Conservation (phyloP, 352 stramenopile genomes). For the Peronospora farinosa region DNA sequence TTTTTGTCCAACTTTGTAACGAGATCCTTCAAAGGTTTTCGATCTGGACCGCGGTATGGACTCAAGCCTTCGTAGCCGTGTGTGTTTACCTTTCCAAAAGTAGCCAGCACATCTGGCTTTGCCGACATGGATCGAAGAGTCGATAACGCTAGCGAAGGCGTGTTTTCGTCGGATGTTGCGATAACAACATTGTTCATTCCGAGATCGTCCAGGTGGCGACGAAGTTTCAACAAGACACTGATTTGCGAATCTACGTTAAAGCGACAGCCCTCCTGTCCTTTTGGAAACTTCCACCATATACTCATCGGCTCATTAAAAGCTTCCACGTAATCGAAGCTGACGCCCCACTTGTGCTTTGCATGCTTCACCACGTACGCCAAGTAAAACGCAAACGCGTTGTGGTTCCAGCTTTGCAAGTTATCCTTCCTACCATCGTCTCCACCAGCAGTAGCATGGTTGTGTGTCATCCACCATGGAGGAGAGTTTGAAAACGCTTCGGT, state of each 20-base stretch:
- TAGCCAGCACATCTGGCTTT: conserved; percentile 18
- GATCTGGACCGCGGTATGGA: conserved; percentile 39
- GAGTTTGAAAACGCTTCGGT: conserved; percentile 55
- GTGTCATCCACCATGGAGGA: conserved; percentile 61
- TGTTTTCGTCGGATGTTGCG: conserved; percentile 51
- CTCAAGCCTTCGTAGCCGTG: conserved; percentile 44
- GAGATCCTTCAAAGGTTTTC: conserved; percentile 29
- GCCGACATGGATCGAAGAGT: conserved; percentile 30
- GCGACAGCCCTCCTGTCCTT: conserved; percentile 44
- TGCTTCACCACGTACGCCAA: conserved; percentile 38
- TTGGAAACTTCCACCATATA: conserved; percentile 14
- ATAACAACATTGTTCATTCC: conserved; percentile 29
- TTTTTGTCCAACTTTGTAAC: conserved; percentile 27
- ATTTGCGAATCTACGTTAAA: conserved; percentile 41
- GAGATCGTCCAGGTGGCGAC: conserved; percentile 30
- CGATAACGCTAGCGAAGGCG: conserved; percentile 27
- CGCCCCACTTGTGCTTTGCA: conserved; percentile 37
- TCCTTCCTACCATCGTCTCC: conserved; percentile 31
- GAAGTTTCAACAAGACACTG: conserved; percentile 34
- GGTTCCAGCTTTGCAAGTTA: conserved; percentile 47
- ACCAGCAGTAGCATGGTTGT: conserved; percentile 45
- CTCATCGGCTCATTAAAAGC: conserved; percentile 54
- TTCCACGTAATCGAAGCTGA: conserved; percentile 51
- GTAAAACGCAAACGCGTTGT: conserved; percentile 42
- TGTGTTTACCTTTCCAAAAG: conserved; percentile 50